These are phyloP conservation scores for Chalaropsis thielavioides DNA, from an alignment of 2,329 filamentous ascomycete species.

Conservation along the genomic window DNA sequence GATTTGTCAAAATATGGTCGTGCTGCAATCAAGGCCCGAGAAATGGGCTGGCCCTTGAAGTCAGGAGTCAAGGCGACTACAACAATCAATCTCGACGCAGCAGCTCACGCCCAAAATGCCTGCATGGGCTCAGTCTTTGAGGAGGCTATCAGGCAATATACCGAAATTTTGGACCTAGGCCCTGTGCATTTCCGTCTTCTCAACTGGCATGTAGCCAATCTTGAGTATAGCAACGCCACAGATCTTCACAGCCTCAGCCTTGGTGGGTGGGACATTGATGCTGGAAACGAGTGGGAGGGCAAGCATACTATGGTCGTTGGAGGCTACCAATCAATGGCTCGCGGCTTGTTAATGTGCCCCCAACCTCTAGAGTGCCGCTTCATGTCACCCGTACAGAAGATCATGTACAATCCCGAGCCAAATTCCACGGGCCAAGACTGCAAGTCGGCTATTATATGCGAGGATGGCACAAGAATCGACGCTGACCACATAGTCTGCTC, in stretches of 20 bases:
- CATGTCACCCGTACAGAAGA: constrained; percentile 55
- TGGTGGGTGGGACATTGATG: constrained; percentile 89
- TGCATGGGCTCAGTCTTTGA: constrained; percentile 87
- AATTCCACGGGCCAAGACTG: constrained; percentile 21
- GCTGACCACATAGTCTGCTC: constrained; percentile 90
- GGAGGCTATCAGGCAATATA: constrained; percentile 78
- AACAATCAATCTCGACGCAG: constrained; percentile 55
- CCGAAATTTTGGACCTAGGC: constrained; percentile 64
- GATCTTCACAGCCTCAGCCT: constrained; percentile 79
- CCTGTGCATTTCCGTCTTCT: constrained; percentile 78
- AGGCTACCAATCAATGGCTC: constrained; percentile 86
- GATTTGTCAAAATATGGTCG: constrained; percentile 15
- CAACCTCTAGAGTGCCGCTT: constrained; percentile 62
- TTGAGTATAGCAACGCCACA: constrained; percentile 92
- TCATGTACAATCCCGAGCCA: constrained; percentile 36
- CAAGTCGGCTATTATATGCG: constrained; percentile 52
- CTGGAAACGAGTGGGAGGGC: constrained; percentile 93
- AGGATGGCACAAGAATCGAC: constrained; percentile 59
- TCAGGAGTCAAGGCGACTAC: constrained; percentile 45
- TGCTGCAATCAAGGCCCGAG: constrained; percentile 60
- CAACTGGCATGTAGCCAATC: constrained; percentile 96
- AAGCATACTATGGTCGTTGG: constrained; percentile 86
- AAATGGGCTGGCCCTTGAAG: constrained; percentile 71
- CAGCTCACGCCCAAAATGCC: constrained; percentile 49
- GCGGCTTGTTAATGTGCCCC: constrained; percentile 67